Evolutionary conservation across 352 stramenopile species (phyloP).

Genomic region (Pythium insidiosum): DNA sequence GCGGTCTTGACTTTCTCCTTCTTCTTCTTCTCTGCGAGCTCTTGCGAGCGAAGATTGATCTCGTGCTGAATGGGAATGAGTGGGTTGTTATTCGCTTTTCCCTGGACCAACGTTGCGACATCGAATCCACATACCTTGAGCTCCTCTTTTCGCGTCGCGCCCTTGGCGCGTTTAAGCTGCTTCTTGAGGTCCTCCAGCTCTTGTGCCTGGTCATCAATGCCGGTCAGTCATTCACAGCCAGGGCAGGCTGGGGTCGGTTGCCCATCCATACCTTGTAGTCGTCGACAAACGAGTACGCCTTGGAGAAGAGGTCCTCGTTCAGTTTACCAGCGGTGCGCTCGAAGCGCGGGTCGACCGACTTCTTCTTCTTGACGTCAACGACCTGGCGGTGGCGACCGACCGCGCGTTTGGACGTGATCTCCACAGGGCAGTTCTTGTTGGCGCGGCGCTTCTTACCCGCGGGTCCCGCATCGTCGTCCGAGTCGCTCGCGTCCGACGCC

Average conservation of each 20-base stretch:
- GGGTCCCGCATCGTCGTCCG: conserved; percentile 3
- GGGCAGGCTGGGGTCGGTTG: no score
- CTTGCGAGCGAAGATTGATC: conserved; percentile 60
- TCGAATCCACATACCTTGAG: conserved; percentile 47
- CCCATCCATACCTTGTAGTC: conserved; percentile 81
- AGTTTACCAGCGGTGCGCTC: conserved; percentile 74
- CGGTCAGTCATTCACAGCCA: no score
- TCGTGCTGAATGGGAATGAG: conserved; percentile 27
- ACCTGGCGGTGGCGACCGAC: conserved; percentile 76
- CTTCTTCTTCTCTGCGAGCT: conserved; percentile 69
- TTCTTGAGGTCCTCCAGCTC: conserved; percentile 85
- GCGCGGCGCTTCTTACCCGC: conserved; percentile 19
- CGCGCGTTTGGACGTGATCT: conserved; percentile 78
- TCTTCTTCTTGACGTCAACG: conserved; percentile 74
- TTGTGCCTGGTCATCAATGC: no score
- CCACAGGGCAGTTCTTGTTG: conserved; percentile 86
- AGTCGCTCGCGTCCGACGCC: conserved; percentile 8
- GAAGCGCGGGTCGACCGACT: conserved; percentile 80
- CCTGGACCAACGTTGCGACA: background rate
- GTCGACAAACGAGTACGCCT: conserved; percentile 87
- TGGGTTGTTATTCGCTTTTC: background rate
- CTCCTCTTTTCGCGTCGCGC: conserved; percentile 56
- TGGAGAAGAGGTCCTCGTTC: conserved; percentile 85
- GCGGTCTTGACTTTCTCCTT: conserved; percentile 58
- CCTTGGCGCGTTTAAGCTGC: conserved; percentile 65